phyloP scores from a whole-genome alignment of 2,329 filamentous ascomycete genomes.

The Stylonectria norvegica region DNA sequence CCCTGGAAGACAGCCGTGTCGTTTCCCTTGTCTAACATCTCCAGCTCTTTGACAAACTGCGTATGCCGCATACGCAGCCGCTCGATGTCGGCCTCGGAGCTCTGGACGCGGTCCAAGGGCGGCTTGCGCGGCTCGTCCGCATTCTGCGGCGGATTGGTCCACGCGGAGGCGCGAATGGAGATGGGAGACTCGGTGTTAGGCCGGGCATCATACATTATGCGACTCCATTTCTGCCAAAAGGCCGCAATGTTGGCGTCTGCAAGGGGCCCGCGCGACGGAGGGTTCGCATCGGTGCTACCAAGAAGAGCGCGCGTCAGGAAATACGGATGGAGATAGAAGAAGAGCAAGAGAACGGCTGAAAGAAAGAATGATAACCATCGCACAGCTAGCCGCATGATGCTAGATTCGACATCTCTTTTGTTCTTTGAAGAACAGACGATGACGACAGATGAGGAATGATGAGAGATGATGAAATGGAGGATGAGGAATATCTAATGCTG shows the following conservation, averaged over 20 bases:
- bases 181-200: conserved; percentile 1
- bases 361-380: conserved; percentile 8
- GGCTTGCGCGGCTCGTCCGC: conserved; percentile 3
- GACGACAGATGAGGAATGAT: neutral
- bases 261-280: neutral
- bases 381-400: conserved; percentile 10
- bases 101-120: conserved; percentile 1
- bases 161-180: neutral
- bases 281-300: neutral
- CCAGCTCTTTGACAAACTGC: conserved; percentile 3
- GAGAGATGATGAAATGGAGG: too few species aligned
- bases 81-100: conserved; percentile 3
- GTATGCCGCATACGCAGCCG: conserved; percentile 3
- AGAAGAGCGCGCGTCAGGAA: neutral
- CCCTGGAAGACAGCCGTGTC: conserved; percentile 1
- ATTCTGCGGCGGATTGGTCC: neutral
- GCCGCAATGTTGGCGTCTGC: neutral
- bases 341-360: neutral
- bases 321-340: conserved; percentile 5
- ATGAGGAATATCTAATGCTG: too few species aligned
- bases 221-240: conserved; percentile 9
- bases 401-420: conserved; percentile 4
- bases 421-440: neutral
- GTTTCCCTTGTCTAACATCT: neutral
- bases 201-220: conserved; percentile 3